Evolutionary conservation across 495 filamentous ascomycete genomes (phyloP).

Genomic region (Xylaria telfairii): DNA sequence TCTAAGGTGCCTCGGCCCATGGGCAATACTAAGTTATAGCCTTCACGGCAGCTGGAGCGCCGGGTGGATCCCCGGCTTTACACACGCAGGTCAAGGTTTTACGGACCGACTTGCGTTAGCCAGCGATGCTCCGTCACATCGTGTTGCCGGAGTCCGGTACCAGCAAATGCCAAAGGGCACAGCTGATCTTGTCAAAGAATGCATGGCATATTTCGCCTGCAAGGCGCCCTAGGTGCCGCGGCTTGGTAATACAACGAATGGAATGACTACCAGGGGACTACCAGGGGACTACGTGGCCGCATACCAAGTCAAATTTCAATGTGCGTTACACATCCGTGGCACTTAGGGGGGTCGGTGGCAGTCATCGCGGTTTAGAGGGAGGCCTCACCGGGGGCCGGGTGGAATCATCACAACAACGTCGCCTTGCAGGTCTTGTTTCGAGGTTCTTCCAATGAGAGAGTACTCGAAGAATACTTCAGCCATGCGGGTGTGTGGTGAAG

Average conservation of each 20-base stretch:
- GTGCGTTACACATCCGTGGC: neutral
- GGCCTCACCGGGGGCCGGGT: constrained; percentile 8
- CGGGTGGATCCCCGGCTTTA: constrained; percentile 19
- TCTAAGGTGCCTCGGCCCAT: neutral
- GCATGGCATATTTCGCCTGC: neutral
- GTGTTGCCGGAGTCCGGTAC: constrained; percentile 1
- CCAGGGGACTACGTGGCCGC: constrained; percentile 6
- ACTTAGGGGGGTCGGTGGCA: neutral
- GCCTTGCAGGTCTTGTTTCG: constrained; percentile 16
- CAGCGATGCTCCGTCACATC: neutral
- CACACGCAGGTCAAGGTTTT: neutral
- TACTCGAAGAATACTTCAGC: neutral
- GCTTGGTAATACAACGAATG: neutral
- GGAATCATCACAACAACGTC: neutral
- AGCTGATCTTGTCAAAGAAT: constrained; percentile 7
- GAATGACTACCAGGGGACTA: neutral
- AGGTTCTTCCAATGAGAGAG: constrained; percentile 10
- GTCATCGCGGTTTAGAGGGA: neutral
- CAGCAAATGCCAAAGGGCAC: constrained; percentile 1
- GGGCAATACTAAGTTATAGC: neutral
- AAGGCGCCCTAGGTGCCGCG: neutral
- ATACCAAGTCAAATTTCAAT: neutral
- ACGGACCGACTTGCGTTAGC: neutral
- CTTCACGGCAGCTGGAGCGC: constrained; percentile 12
- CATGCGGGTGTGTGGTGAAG: neutral